These are phyloP conservation scores for Diplogelasinospora grovesii DNA, from an alignment of 495 filamentous ascomycete genomes.

Conservation along the genomic window DNA sequence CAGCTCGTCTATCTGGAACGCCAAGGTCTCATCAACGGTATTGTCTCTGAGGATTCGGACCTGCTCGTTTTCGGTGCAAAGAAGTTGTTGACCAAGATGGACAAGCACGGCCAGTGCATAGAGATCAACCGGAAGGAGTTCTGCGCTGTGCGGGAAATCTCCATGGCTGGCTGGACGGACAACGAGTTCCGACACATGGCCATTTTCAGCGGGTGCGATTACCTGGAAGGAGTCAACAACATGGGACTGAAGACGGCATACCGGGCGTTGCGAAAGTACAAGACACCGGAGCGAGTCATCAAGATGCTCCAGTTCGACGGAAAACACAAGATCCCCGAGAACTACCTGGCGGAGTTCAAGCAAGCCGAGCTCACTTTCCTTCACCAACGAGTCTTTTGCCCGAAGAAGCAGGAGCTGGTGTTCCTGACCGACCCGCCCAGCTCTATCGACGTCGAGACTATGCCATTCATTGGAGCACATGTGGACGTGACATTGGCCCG, in stretches of 20 bases:
- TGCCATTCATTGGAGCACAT: constrained; percentile 73
- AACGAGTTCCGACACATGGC: constrained; percentile 90
- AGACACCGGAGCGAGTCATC: constrained; percentile 74
- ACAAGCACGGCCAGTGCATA: constrained; percentile 85
- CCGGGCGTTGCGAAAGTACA: constrained; percentile 80
- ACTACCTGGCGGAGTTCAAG: constrained; percentile 70
- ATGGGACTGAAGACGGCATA: constrained; percentile 94
- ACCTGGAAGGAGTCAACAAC: constrained; percentile 71
- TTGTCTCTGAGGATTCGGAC: constrained; percentile 96
- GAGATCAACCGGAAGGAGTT: constrained; percentile 87
- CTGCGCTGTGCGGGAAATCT: constrained; percentile 78
- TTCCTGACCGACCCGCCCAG: constrained; percentile 59
- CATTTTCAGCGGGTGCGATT: constrained; percentile 97
- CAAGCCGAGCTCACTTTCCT: constrained; percentile 90
- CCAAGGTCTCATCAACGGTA: constrained; percentile 72
- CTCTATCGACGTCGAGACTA: constrained; percentile 52
- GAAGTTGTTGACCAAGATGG: constrained; percentile 85
- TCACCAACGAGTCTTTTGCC: constrained; percentile 91
- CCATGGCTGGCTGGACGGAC: constrained; percentile 85
- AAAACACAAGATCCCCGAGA: constrained; percentile 66
- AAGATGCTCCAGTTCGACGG: constrained; percentile 81
- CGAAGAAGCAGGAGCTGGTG: constrained; percentile 59
- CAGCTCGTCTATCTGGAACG: constrained; percentile 92
- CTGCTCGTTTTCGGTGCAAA: constrained; percentile 91
- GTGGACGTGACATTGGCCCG: constrained; percentile 62